phyloP scores from a whole-genome alignment of 2,329 filamentous ascomycete species.

The Periglandula ipomoeae region DNA sequence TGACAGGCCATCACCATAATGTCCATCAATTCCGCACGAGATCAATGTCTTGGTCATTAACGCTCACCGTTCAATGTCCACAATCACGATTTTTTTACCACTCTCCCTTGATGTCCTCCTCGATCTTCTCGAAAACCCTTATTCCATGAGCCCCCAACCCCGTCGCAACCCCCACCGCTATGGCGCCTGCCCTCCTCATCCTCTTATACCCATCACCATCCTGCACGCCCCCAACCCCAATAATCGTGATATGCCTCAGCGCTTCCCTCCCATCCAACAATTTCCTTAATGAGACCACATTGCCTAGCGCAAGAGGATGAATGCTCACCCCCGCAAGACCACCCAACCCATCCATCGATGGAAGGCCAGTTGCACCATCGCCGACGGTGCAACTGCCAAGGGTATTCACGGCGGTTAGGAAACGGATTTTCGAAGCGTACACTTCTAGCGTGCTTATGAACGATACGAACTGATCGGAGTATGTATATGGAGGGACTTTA shows the following conservation, averaged over 20 bases:
- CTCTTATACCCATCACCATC: constrained; percentile 53
- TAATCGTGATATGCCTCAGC: constrained; percentile 49
- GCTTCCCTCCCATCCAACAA: constrained; percentile 42
- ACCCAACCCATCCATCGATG: constrained; percentile 49
- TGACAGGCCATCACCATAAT: too few species aligned
- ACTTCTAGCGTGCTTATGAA: constrained; percentile 41
- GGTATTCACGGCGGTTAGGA: constrained; percentile 66
- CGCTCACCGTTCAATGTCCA: too few species aligned
- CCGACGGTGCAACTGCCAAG: constrained; percentile 57
- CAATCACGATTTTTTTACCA: constrained; percentile 14
- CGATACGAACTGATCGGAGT: constrained; percentile 52
- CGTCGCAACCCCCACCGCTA: constrained; percentile 59
- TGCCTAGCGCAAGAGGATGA: constrained; percentile 66
- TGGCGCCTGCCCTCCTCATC: constrained; percentile 59
- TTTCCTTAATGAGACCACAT: constrained; percentile 57
- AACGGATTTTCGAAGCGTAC: constrained; percentile 37
- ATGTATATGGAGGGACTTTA: constrained; percentile 71
- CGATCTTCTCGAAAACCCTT: constrained; percentile 52
- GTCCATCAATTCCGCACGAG: too few species aligned
- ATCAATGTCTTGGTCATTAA: too few species aligned
- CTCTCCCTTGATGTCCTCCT: constrained; percentile 8
- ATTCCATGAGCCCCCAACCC: constrained; percentile 57
- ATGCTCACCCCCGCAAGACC: constrained; percentile 64
- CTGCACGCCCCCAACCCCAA: constrained; percentile 65
- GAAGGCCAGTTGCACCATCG: constrained; percentile 3